Evolutionary conservation across 345 rosid genomes (phyloP).

Genomic region (Gossypium australe): DNA sequence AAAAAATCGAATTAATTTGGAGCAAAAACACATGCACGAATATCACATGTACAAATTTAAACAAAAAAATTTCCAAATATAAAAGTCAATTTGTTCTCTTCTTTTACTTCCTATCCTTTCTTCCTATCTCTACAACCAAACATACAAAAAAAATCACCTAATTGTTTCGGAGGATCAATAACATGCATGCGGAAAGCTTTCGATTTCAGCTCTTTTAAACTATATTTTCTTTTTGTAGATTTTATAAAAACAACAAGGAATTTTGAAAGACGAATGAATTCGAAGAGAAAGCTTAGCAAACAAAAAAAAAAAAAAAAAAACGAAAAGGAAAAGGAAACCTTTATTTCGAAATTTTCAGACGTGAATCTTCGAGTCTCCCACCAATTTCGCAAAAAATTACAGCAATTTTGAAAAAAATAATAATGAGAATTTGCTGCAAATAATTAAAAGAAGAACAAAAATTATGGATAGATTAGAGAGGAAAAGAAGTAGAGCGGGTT

Average conservation of each 20-base stretch:
- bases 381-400: neutral
- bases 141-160: neutral
- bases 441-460: neutral
- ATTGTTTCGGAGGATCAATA: neutral
- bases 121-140: conserved; percentile 1
- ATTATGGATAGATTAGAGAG: neutral
- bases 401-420: neutral
- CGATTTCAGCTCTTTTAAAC: neutral
- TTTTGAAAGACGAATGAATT: neutral
- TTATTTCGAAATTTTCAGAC: neutral
- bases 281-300: neutral
- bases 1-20: neutral
- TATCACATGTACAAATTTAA: no score
- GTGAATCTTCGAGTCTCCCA: neutral
- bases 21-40: neutral
- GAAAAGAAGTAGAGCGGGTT: neutral
- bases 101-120: neutral
- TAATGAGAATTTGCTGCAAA: neutral
- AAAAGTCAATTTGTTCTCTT: neutral
- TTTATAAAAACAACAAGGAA: neutral
- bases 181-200: neutral
- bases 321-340: neutral
- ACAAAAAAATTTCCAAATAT: no score
- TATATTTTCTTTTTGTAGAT: neutral
- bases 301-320: no score